These are phyloP conservation scores for Penicillium daleae DNA, from an alignment of 495 filamentous ascomycete genomes.

Conservation along the genomic window DNA sequence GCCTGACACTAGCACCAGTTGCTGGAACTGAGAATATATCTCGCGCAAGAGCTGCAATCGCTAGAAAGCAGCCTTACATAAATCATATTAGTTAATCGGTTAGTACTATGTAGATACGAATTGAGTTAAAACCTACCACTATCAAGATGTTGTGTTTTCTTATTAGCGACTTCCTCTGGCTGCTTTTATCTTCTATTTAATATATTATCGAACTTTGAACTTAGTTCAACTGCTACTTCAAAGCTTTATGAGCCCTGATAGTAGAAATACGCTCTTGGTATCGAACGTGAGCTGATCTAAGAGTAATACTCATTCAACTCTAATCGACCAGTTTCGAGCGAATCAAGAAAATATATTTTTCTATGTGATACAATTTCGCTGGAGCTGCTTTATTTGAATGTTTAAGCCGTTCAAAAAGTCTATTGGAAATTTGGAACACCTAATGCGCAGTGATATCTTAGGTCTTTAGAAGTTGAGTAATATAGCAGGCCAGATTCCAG, in stretches of 20 bases:
- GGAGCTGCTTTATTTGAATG: neutral
- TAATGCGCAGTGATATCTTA: constrained; percentile 19
- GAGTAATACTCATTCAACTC: neutral
- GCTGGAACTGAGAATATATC: neutral
- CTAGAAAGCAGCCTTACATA: neutral
- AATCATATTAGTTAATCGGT: neutral
- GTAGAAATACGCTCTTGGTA: neutral
- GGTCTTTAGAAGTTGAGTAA: constrained; percentile 23
- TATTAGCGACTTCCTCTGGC: neutral
- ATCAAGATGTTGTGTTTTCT: neutral
- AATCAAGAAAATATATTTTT: neutral
- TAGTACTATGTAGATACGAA: neutral
- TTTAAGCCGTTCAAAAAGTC: constrained; percentile 4
- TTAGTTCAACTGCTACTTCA: neutral
- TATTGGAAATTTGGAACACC: constrained; percentile 22
- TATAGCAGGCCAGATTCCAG: too few species aligned
- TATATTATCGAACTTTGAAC: neutral
- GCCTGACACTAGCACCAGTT: neutral
- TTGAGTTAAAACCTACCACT: neutral
- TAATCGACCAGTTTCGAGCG: neutral
- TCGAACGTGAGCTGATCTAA: neutral
- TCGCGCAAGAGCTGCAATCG: neutral
- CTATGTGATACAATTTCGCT: neutral
- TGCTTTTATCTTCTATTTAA: neutral
- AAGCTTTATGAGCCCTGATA: neutral